phyloP scores from a whole-genome alignment of 2,329 filamentous ascomycete genomes.

The Zasmidium cellare region DNA sequence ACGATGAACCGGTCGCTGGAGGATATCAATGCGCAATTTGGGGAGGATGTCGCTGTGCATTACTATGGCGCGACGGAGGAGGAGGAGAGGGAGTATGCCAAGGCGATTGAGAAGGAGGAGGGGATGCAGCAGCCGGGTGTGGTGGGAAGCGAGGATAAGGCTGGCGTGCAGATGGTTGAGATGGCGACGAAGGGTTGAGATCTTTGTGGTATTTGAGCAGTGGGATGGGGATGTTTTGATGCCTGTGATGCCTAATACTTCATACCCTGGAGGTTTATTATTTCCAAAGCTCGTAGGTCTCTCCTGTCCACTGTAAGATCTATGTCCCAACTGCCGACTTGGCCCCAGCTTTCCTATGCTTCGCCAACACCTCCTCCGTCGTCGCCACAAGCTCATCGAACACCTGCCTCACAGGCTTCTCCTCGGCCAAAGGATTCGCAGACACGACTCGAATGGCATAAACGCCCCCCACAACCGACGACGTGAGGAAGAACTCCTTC shows the following conservation, averaged over 20 bases:
- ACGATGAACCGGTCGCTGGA: conserved; percentile 36
- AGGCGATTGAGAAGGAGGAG: conserved; percentile 4
- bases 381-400: conserved; percentile 71
- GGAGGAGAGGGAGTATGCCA: conserved; percentile 11
- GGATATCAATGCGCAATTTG: conserved; percentile 42
- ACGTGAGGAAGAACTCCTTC: conserved; percentile 81
- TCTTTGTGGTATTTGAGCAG: no score
- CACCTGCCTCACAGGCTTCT: conserved; percentile 68
- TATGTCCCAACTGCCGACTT: no score
- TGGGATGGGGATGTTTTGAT: no score
- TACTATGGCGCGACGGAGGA: conserved; percentile 14
- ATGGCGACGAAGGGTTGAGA: not conserved
- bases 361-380: conserved; percentile 56
- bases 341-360: not conserved
- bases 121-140: no score
- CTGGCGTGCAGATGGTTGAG: not conserved
- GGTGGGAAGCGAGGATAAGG: not conserved
- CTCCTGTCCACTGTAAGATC: no score
- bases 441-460: conserved; percentile 83
- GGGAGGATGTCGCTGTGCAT: conserved; percentile 22
- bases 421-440: conserved; percentile 67
- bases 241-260: no score
- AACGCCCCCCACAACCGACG: conserved; percentile 68
- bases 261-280: no score
- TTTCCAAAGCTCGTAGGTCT: no score